These are phyloP conservation scores for Xanthoparmelia taractica DNA, from an alignment of 495 filamentous ascomycete species.

Conservation along the genomic window DNA sequence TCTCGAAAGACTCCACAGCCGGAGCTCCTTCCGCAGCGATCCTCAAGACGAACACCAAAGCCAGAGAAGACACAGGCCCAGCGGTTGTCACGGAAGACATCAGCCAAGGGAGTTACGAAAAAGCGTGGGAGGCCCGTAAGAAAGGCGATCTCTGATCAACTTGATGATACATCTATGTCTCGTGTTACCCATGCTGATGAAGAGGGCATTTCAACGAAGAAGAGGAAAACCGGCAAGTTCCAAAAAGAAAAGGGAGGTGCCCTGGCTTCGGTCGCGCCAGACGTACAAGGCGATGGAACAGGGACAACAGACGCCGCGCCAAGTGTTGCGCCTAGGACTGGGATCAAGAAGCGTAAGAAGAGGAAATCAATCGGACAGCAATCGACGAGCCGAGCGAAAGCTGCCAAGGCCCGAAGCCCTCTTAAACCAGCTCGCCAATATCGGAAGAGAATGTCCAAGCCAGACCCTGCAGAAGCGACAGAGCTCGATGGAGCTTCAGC, in stretches of 20 bases:
- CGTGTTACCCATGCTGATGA: constrained; percentile 2
- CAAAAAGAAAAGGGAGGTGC: not conserved
- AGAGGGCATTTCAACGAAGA: constrained; percentile 1
- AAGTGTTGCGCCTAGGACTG: constrained; percentile 3
- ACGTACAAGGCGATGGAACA: constrained; percentile 3
- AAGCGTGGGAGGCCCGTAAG: constrained; percentile 7
- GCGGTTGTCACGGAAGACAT: constrained; percentile 1
- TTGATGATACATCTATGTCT: not conserved
- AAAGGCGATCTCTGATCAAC: not conserved
- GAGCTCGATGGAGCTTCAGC: not conserved
- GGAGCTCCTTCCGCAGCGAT: constrained; percentile 19
- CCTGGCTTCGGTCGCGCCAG: not conserved
- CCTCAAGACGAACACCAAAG: constrained; percentile 16
- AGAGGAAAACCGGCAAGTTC: constrained; percentile 7
- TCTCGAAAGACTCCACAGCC: constrained; percentile 16
- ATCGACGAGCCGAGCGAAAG: constrained; percentile 11
- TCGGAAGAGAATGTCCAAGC: not conserved
- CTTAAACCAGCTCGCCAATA: not conserved
- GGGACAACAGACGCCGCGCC: not conserved
- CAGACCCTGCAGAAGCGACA: not conserved
- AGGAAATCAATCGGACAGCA: constrained; percentile 25
- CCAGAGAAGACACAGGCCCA: constrained; percentile 5
- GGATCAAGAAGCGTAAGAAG: constrained; percentile 23
- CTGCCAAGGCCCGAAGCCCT: not conserved
- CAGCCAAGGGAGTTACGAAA: not conserved